These are phyloP conservation scores for Penicillium turbatum DNA, from an alignment of 495 filamentous ascomycete species.

Conservation along the genomic window DNA sequence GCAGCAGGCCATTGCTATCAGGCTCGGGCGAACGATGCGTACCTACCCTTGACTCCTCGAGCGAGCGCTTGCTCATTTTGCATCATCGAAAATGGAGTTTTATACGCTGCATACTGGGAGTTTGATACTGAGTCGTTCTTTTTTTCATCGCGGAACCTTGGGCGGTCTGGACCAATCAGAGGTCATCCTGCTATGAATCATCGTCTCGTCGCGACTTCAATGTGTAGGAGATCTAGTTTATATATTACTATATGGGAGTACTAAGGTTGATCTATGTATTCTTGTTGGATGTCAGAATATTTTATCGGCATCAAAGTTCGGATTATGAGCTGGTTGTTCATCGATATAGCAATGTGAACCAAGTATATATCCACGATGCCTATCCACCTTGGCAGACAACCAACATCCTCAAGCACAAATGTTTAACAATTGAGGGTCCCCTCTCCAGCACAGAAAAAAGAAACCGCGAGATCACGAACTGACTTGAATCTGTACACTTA, in stretches of 20 bases:
- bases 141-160: constrained; percentile 18
- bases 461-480: too few relatives aligned
- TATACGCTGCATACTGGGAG: constrained; percentile 1
- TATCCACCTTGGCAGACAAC: too few relatives aligned
- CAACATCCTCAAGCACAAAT: too few relatives aligned
- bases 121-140: constrained; percentile 13
- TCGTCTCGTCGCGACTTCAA: constrained; percentile 2
- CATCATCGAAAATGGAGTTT: constrained; percentile 20
- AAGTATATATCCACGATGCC: too few relatives aligned
- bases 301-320: too few relatives aligned
- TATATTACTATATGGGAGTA: not conserved
- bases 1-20: constrained; percentile 28
- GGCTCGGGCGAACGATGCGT: constrained; percentile 21
- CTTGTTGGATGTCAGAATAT: too few relatives aligned
- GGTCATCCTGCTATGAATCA: constrained; percentile 12
- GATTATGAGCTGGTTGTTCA: too few relatives aligned
- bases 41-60: constrained; percentile 36
- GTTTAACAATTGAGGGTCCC: too few relatives aligned
- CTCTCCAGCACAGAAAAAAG: too few relatives aligned
- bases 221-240: not conserved
- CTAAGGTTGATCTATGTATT: too few relatives aligned
- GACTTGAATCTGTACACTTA: too few relatives aligned
- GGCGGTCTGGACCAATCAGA: constrained; percentile 14
- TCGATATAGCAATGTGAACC: too few relatives aligned
- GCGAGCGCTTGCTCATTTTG: constrained; percentile 47